These are phyloP conservation scores for Scytalidium lignicola DNA, from an alignment of 2,329 filamentous ascomycete species.

Conservation along the genomic window DNA sequence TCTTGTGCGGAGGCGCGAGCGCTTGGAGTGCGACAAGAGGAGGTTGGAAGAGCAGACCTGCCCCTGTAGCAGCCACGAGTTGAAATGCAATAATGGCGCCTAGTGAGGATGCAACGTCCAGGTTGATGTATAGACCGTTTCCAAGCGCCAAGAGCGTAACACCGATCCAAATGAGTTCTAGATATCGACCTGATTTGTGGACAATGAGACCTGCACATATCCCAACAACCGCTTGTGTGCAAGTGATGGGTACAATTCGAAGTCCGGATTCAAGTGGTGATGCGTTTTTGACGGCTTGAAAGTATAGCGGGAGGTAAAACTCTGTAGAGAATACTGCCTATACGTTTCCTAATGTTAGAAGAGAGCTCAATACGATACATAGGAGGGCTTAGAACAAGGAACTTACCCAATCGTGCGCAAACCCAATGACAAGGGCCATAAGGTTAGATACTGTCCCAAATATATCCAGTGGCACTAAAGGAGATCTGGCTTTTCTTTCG, in stretches of 20 bases:
- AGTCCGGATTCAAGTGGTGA: constrained; percentile 67
- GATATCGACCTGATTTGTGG: constrained; percentile 21
- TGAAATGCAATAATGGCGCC: constrained; percentile 56
- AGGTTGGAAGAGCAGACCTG: constrained; percentile 62
- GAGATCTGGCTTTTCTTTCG: constrained; percentile 67
- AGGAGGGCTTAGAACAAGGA: too few species aligned
- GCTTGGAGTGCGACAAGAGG: constrained; percentile 63
- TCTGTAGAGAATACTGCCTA: constrained; percentile 52
- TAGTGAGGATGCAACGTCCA: constrained; percentile 59
- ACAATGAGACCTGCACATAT: constrained; percentile 37
- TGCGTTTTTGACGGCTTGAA: constrained; percentile 67
- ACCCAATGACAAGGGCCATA: constrained; percentile 60
- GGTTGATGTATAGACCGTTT: constrained; percentile 21
- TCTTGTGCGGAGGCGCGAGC: constrained; percentile 53
- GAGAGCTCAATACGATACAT: too few species aligned
- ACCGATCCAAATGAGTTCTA: neutral
- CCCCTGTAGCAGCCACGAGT: constrained; percentile 53
- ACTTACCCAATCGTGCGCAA: constrained; percentile 63
- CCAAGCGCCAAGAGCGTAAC: neutral
- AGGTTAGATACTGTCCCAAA: constrained; percentile 63
- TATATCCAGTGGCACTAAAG: constrained; percentile 67
- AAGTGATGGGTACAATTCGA: constrained; percentile 57
- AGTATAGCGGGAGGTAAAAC: constrained; percentile 54
- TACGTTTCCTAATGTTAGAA: too few species aligned
- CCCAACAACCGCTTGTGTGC: constrained; percentile 37